These are phyloP conservation scores for Takashimella koratensis DNA, from an alignment of 1,284 basidiomycete genomes.

Conservation along the genomic window DNA sequence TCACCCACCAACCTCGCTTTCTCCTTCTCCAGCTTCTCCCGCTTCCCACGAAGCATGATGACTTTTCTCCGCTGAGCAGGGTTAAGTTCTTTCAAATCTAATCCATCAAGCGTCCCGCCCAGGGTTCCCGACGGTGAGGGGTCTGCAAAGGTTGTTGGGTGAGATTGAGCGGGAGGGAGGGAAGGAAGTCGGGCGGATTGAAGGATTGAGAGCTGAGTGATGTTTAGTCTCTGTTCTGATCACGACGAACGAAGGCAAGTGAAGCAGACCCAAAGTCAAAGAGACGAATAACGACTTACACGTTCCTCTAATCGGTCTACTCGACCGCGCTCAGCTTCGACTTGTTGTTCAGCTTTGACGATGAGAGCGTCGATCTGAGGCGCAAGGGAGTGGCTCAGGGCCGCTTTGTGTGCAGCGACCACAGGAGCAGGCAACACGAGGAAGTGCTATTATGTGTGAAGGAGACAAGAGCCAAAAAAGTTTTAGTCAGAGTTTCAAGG, in stretches of 20 bases:
- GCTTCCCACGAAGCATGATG: conserved; percentile 36
- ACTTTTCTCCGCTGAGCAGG: conserved; percentile 39
- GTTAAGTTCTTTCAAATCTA: conserved; percentile 37
- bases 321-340: conserved; percentile 23
- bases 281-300: conserved; percentile 10
- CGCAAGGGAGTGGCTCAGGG: conserved; percentile 35
- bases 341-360: conserved; percentile 27
- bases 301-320: conserved; percentile 36
- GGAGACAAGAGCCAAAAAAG: no score
- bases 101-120: conserved; percentile 17
- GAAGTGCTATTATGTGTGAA: conserved; percentile 41
- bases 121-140: neutral
- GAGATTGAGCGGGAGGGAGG: neutral
- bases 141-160: neutral
- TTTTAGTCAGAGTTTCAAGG: no score
- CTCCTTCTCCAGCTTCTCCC: conserved; percentile 44
- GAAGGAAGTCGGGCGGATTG: conserved; percentile 17
- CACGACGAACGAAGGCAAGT: neutral
- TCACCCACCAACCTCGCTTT: conserved; percentile 21
- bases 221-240: conserved; percentile 2
- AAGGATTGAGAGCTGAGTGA: conserved; percentile 19
- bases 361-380: conserved; percentile 46
- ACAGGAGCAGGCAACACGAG: conserved; percentile 42
- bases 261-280: neutral
- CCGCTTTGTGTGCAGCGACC: conserved; percentile 34